phyloP scores from a whole-genome alignment of 2,329 filamentous ascomycete genomes.

The Ascochyta viciae-villosae region DNA sequence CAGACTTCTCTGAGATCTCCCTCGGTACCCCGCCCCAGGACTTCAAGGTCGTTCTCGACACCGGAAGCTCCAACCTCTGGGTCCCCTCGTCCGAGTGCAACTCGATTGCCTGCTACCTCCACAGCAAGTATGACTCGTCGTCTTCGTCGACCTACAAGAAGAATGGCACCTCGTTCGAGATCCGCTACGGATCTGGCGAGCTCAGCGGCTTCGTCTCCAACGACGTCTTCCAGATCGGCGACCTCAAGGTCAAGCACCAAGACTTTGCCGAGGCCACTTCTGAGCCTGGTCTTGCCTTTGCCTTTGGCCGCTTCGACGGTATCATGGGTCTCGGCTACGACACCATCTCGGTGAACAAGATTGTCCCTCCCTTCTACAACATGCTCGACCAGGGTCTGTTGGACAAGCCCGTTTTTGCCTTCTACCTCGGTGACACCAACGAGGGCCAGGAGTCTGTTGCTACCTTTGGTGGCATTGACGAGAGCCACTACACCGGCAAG shows the following conservation, averaged over 20 bases:
- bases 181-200: slow-evolving; percentile 93
- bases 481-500: slow-evolving; percentile 82
- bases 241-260: slow-evolving; percentile 86
- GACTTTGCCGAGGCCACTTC: slow-evolving; percentile 95
- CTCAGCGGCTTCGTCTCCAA: slow-evolving; percentile 93
- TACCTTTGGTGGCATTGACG: slow-evolving; percentile 86
- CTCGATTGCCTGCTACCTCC: slow-evolving; percentile 97
- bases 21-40: slow-evolving; percentile 90
- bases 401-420: slow-evolving; percentile 92
- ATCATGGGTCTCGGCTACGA: slow-evolving; percentile 95
- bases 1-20: slow-evolving; percentile 93
- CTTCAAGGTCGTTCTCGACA: slow-evolving; percentile 99
- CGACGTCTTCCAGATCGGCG: slow-evolving; percentile 85
- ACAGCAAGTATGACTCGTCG: slow-evolving; percentile 94
- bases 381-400: slow-evolving; percentile 89
- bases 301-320: slow-evolving; percentile 96
- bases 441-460: slow-evolving; percentile 81
- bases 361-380: slow-evolving; percentile 95
- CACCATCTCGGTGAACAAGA: slow-evolving; percentile 94
- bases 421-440: slow-evolving; percentile 85
- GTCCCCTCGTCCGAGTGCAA: slow-evolving; percentile 88
- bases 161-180: slow-evolving; percentile 92
- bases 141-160: slow-evolving; percentile 89
- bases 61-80: slow-evolving; percentile 99
- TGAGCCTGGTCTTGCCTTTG: slow-evolving; percentile 96